Conservation (phyloP, 2,329 filamentous ascomycete genomes). For the Podosphaera xanthii region DNA sequence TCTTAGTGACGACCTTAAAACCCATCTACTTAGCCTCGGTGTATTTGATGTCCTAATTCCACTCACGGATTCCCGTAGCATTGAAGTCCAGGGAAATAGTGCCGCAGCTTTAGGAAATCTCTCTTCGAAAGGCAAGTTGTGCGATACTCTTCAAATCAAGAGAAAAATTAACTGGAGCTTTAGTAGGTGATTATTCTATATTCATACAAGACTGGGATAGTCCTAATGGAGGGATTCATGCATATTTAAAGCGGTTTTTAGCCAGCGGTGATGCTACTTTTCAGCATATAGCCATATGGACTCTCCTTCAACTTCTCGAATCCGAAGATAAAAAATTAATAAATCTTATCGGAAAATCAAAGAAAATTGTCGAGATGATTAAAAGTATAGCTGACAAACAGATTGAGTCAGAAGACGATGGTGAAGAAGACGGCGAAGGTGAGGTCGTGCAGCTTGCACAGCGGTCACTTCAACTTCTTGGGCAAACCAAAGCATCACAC, state of each 20-base stretch:
- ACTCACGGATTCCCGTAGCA: constrained; percentile 80
- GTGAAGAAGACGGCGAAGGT: constrained; percentile 72
- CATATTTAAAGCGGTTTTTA: constrained; percentile 80
- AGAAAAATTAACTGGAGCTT: constrained; percentile 13
- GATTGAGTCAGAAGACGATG: constrained; percentile 67
- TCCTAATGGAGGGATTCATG: constrained; percentile 83
- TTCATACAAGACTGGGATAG: constrained; percentile 89
- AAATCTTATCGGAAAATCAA: constrained; percentile 66
- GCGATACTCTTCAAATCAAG: neutral
- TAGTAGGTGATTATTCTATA: constrained; percentile 89
- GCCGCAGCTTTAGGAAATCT: constrained; percentile 87
- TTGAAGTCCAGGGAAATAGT: constrained; percentile 96
- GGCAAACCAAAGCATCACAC: constrained; percentile 47
- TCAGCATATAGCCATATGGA: constrained; percentile 99
- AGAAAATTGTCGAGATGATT: constrained; percentile 81
- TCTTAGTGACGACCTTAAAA: constrained; percentile 85
- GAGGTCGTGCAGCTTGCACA: constrained; percentile 84
- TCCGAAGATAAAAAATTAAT: constrained; percentile 84
- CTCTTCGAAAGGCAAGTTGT: constrained; percentile 70
- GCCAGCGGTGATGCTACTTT: constrained; percentile 90
- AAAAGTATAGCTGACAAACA: constrained; percentile 75
- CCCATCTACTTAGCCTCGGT: constrained; percentile 69
- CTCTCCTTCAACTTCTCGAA: constrained; percentile 79
- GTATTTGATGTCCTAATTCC: constrained; percentile 95
- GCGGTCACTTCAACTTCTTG: constrained; percentile 68